Conservation (phyloP, 2,329 filamentous ascomycete genomes). For the Apiospora marii region DNA sequence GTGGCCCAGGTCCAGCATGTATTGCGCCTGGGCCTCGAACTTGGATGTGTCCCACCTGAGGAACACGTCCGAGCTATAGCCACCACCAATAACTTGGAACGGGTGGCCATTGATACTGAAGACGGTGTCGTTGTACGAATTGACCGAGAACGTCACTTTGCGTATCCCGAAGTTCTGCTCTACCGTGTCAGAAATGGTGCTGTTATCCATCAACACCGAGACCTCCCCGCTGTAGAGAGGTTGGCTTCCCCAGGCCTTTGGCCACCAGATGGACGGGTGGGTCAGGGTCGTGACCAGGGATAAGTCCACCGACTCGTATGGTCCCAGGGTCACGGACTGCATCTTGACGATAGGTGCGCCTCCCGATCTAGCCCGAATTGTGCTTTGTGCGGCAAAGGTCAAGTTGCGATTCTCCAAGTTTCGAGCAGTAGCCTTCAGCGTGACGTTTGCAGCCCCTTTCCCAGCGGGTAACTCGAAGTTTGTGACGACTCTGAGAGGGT, state of each 20-base stretch:
- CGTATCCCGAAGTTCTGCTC: slow-evolving; percentile 59
- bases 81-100: slow-evolving; percentile 68
- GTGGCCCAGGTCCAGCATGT: slow-evolving; percentile 66
- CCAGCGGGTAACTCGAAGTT: slow-evolving; percentile 45
- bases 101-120: slow-evolving; percentile 64
- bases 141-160: slow-evolving; percentile 59
- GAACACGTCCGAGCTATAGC: slow-evolving; percentile 69
- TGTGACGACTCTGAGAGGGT: slow-evolving; percentile 53
- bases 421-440: slow-evolving; percentile 47
- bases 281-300: slow-evolving; percentile 47
- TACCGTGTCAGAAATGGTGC: slow-evolving; percentile 42
- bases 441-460: slow-evolving; percentile 44
- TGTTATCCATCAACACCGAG: slow-evolving; percentile 35
- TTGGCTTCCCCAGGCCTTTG: slow-evolving; percentile 64
- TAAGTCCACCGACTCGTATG: slow-evolving; percentile 49
- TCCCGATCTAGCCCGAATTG: slow-evolving; percentile 45
- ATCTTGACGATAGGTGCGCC: slow-evolving; percentile 38
- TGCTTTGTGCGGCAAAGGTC: slow-evolving; percentile 45
- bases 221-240: slow-evolving; percentile 54
- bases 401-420: slow-evolving; percentile 51
- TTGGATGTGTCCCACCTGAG: slow-evolving; percentile 61
- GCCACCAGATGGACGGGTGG: slow-evolving; percentile 67
- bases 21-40: slow-evolving; percentile 57
- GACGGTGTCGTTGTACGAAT: slow-evolving; percentile 59
- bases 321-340: slow-evolving; percentile 45